phyloP scores from a whole-genome alignment of 2,329 filamentous ascomycete genomes.

The Trichoderma semiorbis region DNA sequence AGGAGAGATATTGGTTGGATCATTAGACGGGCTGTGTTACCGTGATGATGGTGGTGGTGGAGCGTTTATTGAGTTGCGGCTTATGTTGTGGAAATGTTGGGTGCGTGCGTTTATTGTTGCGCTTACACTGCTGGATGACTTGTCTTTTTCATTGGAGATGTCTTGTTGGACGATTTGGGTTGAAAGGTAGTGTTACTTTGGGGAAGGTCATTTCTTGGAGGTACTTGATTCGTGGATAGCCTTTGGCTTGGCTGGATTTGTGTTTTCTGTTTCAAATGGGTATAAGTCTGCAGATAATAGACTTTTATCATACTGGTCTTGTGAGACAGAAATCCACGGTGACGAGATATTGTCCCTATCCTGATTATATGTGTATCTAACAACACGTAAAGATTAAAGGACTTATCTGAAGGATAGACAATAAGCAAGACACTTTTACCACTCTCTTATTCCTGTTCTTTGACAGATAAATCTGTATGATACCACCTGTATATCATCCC shows the following conservation, averaged over 20 bases:
- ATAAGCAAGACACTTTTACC: background rate
- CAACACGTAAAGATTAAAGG: background rate
- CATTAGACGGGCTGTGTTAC: constrained; percentile 7
- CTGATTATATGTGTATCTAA: background rate
- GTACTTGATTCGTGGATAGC: background rate
- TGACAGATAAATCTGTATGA: background rate
- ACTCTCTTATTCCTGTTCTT: background rate
- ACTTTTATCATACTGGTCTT: background rate
- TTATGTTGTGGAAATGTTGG: background rate
- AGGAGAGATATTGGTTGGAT: background rate
- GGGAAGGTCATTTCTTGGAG: background rate
- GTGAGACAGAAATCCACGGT: background rate
- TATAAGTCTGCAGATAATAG: background rate
- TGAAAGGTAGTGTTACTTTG: background rate
- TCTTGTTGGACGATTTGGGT: background rate
- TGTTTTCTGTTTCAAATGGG: background rate
- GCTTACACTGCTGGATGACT: background rate
- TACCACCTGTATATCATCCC: background rate
- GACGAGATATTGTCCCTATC: background rate
- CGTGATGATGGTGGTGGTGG: background rate
- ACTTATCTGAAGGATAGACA: background rate
- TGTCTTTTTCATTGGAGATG: background rate
- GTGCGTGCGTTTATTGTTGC: background rate
- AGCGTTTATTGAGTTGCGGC: background rate
- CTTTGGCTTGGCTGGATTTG: background rate